Base-by-base conservation (phyloP, 345 rosid genomes). In the Kandelia obovata region DNA sequence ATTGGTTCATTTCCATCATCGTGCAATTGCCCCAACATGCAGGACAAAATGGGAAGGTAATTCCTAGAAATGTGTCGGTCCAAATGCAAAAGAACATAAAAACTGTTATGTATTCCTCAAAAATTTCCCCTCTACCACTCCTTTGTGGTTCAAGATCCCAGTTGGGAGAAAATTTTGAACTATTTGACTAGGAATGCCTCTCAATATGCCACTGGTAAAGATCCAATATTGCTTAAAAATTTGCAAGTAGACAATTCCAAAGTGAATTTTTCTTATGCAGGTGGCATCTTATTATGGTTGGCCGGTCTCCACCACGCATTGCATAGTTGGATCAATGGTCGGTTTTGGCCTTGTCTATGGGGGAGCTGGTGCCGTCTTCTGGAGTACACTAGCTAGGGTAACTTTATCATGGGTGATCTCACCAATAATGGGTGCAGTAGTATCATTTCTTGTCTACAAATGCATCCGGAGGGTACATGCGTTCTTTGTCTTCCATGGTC, bases 251-350 rank as follows among this genome's bases (percentile, higher is more conserved):
- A 39, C 15, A 39, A 39, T 43, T 51, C 37, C 23, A 10, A 69
- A 73, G 23, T 2, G 6, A 35, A 28, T 60, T 53, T 63, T 64
- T 63, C 47, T 58, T 43, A 55, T 27, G 60, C 86, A 91, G 98
- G 90, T 94, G 20, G 91, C 98, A 7, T 94, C 98, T 19, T 94
- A 86, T 73, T 94, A 72, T 66, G 97, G 98, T 21, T 92, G 88
- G 94, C 99, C 99, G 28, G 98, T 95, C 77, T 95, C 99, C 2
- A 95, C 99, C 58, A 95, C 99, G 8, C 98, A 95, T 76, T 95
- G 98, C 73, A 92, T 92, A 25, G 88, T 95, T 6, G 99, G 98
- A 78, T 87, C 98, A 25, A 95, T 95, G 99, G 99, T 95, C 51
- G 99, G 99, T 32, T 92, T 95, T 69, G 98, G 96, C 15, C 90